These are phyloP conservation scores for Ilyonectria sp. DNA, from an alignment of 2,329 filamentous ascomycete genomes.

Conservation along the genomic window DNA sequence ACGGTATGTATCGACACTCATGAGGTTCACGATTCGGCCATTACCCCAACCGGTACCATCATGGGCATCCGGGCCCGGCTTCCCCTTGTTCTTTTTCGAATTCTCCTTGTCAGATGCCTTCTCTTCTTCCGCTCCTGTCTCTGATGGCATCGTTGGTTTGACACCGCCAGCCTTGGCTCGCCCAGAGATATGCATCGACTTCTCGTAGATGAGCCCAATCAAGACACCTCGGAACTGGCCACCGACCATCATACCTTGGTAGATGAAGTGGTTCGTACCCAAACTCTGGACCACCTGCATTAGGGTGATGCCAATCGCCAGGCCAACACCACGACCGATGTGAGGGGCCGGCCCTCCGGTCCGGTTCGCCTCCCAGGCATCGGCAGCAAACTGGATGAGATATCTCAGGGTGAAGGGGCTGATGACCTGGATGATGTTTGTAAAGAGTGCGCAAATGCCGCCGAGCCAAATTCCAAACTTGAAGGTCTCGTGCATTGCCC, in stretches of 20 bases:
- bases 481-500: constrained; percentile 90
- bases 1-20: constrained; percentile 96
- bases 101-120: constrained; percentile 55
- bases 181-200: constrained; percentile 90
- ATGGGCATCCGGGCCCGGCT: constrained; percentile 57
- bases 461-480: constrained; percentile 88
- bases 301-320: constrained; percentile 85
- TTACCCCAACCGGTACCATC: constrained; percentile 92
- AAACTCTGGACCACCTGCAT: constrained; percentile 91
- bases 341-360: constrained; percentile 70
- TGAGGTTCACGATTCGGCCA: constrained; percentile 90
- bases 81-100: constrained; percentile 57
- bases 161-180: constrained; percentile 87
- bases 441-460: constrained; percentile 81
- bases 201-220: constrained; percentile 91
- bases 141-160: constrained; percentile 48
- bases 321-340: constrained; percentile 83
- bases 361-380: constrained; percentile 79
- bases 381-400: constrained; percentile 86
- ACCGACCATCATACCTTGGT: constrained; percentile 91
- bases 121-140: constrained; percentile 64
- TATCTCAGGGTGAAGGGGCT: constrained; percentile 89
- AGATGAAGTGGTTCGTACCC: constrained; percentile 91
- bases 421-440: constrained; percentile 84
- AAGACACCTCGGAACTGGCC: constrained; percentile 86